phyloP scores from a whole-genome alignment of 1,139 yeast species.

The Blastobotrys aristatus region DNA sequence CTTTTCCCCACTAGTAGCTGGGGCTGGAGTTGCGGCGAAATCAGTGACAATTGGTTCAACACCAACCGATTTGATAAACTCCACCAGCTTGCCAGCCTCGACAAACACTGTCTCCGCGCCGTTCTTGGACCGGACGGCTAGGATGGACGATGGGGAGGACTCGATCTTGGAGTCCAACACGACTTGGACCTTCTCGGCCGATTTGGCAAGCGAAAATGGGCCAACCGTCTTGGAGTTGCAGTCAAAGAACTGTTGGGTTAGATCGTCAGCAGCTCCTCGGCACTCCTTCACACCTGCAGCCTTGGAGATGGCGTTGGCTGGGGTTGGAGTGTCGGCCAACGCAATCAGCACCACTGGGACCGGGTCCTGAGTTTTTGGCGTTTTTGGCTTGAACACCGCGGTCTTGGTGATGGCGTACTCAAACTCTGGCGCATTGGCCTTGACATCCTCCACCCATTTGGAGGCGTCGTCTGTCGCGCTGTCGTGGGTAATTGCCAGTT shows the following conservation, averaged over 20 bases:
- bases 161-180: conserved; percentile 57
- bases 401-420: conserved; percentile 48
- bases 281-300: conserved; percentile 78
- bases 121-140: conserved; percentile 56
- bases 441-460: conserved; percentile 28
- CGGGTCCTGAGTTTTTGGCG: conserved; percentile 77
- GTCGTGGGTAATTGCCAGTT: conserved; percentile 27
- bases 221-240: conserved; percentile 26
- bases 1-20: conserved; percentile 33
- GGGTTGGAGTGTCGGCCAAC: conserved; percentile 60
- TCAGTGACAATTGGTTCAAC: conserved; percentile 63
- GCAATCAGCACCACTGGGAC: conserved; percentile 82
- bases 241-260: conserved; percentile 62
- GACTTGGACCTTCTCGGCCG: conserved; percentile 50
- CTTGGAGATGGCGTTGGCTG: conserved; percentile 58
- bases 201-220: conserved; percentile 12
- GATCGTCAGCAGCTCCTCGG: conserved; percentile 78
- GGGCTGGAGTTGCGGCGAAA: conserved; percentile 45
- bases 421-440: conserved; percentile 17
- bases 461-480: conserved; percentile 25
- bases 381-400: conserved; percentile 85
- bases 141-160: conserved; percentile 8
- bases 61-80: conserved; percentile 52
- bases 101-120: conserved; percentile 51
- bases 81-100: conserved; percentile 47